Percentiles rank a stretch among this genome's conserved stretches.
phyloP scores from a whole-genome alignment of 306 rosid genomes.

The Citrullus colocynthis region DNA sequence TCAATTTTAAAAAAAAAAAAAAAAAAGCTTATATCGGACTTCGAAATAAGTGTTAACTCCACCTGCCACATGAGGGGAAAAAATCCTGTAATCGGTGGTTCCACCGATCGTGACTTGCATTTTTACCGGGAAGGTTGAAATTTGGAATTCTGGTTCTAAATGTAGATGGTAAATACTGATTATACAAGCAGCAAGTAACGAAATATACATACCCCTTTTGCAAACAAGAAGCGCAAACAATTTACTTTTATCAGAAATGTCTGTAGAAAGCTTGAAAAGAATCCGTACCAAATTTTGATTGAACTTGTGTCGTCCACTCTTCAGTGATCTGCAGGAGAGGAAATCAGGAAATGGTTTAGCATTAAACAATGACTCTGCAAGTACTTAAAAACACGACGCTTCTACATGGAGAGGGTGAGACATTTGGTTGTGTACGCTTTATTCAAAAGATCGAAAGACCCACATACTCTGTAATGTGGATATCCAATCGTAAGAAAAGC shows the following conservation, averaged over 20 bases:
- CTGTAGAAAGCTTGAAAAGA: slow-evolving; percentile 6
- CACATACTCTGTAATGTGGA: slow-evolving; percentile 11
- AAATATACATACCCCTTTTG: not conserved
- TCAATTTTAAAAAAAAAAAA: too few species aligned
- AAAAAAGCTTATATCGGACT: too few species aligned
- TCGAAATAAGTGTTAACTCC: too few species aligned
- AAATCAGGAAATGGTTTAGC: not conserved
- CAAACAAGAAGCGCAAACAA: not conserved
- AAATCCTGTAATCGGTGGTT: too few species aligned
- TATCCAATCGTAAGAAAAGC: slow-evolving; percentile 12
- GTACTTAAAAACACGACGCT: not conserved
- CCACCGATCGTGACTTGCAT: too few species aligned
- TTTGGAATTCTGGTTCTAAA: too few species aligned
- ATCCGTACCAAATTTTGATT: slow-evolving; percentile 54
- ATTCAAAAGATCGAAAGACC: slow-evolving; percentile 9
- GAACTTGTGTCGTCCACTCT: slow-evolving; percentile 80
- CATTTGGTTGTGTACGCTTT: not conserved
- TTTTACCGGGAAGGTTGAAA: too few species aligned
- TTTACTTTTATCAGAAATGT: not conserved
- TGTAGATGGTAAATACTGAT: too few species aligned
- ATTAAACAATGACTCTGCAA: not conserved
- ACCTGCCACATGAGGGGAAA: too few species aligned
- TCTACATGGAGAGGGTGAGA: not conserved
- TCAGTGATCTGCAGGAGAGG: slow-evolving; percentile 46
- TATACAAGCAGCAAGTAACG: not conserved